Percentiles rank a stretch among this genome's conserved stretches.
These are phyloP conservation scores for Cyclotella sp. DNA, from an alignment of 108 stramenopile genomes.

Conservation along the genomic window DNA sequence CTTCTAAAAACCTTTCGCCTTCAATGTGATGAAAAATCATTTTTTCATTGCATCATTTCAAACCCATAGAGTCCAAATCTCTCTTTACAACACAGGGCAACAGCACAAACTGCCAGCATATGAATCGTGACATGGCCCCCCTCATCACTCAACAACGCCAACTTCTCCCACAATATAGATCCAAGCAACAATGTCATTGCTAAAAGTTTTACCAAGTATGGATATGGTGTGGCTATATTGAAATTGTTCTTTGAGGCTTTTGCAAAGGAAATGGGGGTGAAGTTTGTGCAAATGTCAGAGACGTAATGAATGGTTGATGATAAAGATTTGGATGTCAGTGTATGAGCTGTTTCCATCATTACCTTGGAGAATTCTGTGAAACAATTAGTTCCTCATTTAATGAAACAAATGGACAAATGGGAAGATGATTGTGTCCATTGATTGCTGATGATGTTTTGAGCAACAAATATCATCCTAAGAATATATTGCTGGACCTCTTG, in stretches of 20 bases:
- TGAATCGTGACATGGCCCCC: too few relatives aligned
- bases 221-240: constrained; percentile 54
- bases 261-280: constrained; percentile 65
- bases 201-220: constrained; percentile 60
- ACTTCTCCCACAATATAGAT: too few relatives aligned
- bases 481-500: constrained; percentile 83
- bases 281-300: constrained; percentile 61
- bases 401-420: constrained; percentile 40
- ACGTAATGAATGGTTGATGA: constrained; percentile 53
- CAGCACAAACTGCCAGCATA: too few relatives aligned
- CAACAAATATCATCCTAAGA: constrained; percentile 95
- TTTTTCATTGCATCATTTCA: too few relatives aligned
- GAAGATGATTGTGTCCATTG: constrained; percentile 66
- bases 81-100: too few relatives aligned
- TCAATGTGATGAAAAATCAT: too few relatives aligned
- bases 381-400: constrained; percentile 47
- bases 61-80: too few relatives aligned
- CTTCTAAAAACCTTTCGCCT: too few relatives aligned
- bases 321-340: constrained; percentile 74
- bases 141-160: too few relatives aligned
- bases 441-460: constrained; percentile 96
- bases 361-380: constrained; percentile 83
- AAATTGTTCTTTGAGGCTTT: constrained; percentile 59
- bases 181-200: constrained; percentile 52
- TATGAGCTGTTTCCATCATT: constrained; percentile 96